A percentile compares a stretch with the other conserved stretches of the same genome.
Conservation (phyloP, 345 rosid species). For the Linum lewisii region DNA sequence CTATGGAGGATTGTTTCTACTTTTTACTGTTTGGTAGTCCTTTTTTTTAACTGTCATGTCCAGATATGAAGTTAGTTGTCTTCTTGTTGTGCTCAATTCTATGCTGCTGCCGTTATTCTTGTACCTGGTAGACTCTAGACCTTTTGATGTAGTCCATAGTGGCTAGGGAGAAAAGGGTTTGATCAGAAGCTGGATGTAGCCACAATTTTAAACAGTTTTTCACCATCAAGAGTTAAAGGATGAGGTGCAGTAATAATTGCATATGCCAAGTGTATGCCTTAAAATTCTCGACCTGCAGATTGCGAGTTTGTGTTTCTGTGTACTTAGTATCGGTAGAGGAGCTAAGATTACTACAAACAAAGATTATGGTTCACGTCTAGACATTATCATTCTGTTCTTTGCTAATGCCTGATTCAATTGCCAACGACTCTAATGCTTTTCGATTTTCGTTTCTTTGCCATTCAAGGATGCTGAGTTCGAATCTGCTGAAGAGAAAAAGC, state of each 20-base stretch:
- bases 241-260: background rate
- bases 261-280: no score
- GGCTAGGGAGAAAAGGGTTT: no score
- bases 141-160: no score
- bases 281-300: background rate
- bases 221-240: background rate
- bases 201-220: background rate
- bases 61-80: no score
- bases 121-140: no score
- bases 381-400: background rate
- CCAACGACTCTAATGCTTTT: background rate
- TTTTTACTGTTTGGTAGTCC: no score
- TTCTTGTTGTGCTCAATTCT: no score
- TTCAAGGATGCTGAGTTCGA: constrained; percentile 53
- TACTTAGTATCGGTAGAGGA: background rate
- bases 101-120: no score
- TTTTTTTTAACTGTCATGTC: no score
- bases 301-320: background rate
- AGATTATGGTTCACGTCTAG: background rate
- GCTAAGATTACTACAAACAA: background rate
- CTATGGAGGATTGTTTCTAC: no score
- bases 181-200: background rate
- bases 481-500: constrained; percentile 43
- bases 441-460: background rate
- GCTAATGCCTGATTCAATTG: background rate